These are phyloP conservation scores for Metschnikowia cerradonensis DNA, from an alignment of 805 yeast species.

Conservation along the genomic window DNA sequence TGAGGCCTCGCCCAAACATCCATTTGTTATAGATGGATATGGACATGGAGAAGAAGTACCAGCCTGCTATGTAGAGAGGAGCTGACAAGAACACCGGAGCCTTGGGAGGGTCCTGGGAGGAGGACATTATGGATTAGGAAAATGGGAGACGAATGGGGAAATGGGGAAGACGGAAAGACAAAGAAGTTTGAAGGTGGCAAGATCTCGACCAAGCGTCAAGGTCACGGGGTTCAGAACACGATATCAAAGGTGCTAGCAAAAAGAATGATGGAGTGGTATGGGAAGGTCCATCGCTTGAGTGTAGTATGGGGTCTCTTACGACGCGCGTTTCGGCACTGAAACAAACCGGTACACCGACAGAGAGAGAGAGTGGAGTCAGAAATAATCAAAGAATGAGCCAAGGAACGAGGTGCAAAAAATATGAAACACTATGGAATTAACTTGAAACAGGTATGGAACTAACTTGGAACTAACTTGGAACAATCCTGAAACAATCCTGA, in stretches of 20 bases:
- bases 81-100: slow-evolving; percentile 11
- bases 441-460: too few species aligned
- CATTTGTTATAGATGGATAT: slow-evolving; percentile 87
- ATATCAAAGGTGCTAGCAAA: too few species aligned
- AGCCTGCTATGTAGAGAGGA: slow-evolving; percentile 43
- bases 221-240: not conserved
- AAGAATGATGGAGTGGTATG: too few species aligned
- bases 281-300: not conserved
- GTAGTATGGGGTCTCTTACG: not conserved
- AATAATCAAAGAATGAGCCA: not conserved
- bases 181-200: too few species aligned
- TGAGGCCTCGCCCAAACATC: slow-evolving; percentile 87
- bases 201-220: too few species aligned
- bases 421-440: too few species aligned
- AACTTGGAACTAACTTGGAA: too few species aligned
- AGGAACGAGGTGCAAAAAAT: not conserved
- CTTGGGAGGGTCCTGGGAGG: slow-evolving; percentile 1
- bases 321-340: not conserved
- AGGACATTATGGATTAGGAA: not conserved
- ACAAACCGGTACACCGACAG: not conserved
- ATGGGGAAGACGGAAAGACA: not conserved
- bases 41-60: slow-evolving; percentile 69
- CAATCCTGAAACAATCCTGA: too few species aligned
- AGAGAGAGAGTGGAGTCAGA: not conserved
- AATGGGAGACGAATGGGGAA: too few species aligned